Evolutionary conservation across 2,329 filamentous ascomycete species (phyloP), one percentile per base, ranked within the genome.

Genomic region (Aspergillus sp.): DNA sequence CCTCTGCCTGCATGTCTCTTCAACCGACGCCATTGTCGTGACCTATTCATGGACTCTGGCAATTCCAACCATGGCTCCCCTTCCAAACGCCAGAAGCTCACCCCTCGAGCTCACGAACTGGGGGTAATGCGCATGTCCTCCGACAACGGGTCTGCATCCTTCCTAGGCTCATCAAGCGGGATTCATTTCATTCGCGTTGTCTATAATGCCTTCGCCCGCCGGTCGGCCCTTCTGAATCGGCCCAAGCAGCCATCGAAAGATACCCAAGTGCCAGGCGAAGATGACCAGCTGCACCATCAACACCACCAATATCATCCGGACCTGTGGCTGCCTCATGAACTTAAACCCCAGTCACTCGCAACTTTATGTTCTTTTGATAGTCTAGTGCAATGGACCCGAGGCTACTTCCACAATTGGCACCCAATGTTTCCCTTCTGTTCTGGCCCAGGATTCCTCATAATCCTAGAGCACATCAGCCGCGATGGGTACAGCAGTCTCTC

Each of bases 141-240:
- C 17, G 78, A 78, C 30, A 76, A 79, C 31, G 81, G 79, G 23
- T 80, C 80, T 3, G 80, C 83, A 15, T 83, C 81, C 0, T 87
- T 87, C 59, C 79, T 87, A 4, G 85, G 85, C 4, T 86, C 84
- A 54, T 82, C 82, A 17, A 86, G 84, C 62, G 85, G 85, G 1
- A 86, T 87, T n/a, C 81, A 85, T 66, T 87, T 87, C 66, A 83
- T 87, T 38, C 80, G 83, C 6, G 81, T 82, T 22, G 85, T 87
- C 1, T 85, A 85, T 47, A 73, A 81, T 34, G 79, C 83, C 1
- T 77, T 87, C 31, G 73, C 79, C 2, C 74, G 74, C 54, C 69
- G 72, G 41, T 72, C 72, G 17, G 72, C 72, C 15, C 71, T 73
- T 54, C 47, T 74, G 17, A 66, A 68, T 19, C 66, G 68, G 61